Conservation (phyloP, 2,329 filamentous ascomycete species). For the Venturiaceae sp. region DNA sequence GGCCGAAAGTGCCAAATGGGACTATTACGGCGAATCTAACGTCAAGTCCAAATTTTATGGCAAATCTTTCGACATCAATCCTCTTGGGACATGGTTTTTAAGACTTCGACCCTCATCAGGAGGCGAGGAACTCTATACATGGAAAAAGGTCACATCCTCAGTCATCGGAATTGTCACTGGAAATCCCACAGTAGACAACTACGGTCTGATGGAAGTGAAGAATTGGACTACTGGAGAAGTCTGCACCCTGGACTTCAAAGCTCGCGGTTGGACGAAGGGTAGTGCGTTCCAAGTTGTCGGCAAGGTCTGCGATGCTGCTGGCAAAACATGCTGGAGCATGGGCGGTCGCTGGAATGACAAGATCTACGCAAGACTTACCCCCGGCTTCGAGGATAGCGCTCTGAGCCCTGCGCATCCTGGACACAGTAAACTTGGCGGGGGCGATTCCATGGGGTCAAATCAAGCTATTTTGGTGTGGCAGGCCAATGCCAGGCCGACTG, state of each 20-base stretch:
- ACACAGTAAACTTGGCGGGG: conserved; percentile 39
- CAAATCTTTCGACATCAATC: conserved; percentile 95
- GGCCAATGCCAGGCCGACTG: conserved; percentile 66
- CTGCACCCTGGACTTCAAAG: conserved; percentile 86
- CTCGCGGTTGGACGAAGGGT: conserved; percentile 88
- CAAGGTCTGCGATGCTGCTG: conserved; percentile 69
- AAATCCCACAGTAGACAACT: conserved; percentile 94
- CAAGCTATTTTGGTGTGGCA: conserved; percentile 91
- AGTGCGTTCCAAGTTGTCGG: conserved; percentile 84
- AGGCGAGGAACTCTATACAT: conserved; percentile 84
- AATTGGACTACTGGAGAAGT: conserved; percentile 94
- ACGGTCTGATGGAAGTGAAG: conserved; percentile 92
- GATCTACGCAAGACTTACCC: conserved; percentile 86
- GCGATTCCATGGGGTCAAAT: conserved; percentile 13
- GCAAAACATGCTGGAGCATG: conserved; percentile 78
- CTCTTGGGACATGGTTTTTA: conserved; percentile 93
- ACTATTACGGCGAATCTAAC: conserved; percentile 86
- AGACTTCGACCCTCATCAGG: conserved; percentile 67
- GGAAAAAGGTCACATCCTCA: conserved; percentile 97
- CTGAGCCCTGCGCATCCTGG: conserved; percentile 22
- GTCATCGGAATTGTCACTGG: conserved; percentile 98
- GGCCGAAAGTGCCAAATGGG: conserved; percentile 89
- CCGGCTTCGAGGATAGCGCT: conserved; percentile 64
- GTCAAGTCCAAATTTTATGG: conserved; percentile 97
- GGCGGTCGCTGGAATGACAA: conserved; percentile 97